Percentiles rank a stretch among this genome's conserved stretches.
Conservation (phyloP, 192 early-diverging fungal genomes). For the Mortierella hygrophila region DNA sequence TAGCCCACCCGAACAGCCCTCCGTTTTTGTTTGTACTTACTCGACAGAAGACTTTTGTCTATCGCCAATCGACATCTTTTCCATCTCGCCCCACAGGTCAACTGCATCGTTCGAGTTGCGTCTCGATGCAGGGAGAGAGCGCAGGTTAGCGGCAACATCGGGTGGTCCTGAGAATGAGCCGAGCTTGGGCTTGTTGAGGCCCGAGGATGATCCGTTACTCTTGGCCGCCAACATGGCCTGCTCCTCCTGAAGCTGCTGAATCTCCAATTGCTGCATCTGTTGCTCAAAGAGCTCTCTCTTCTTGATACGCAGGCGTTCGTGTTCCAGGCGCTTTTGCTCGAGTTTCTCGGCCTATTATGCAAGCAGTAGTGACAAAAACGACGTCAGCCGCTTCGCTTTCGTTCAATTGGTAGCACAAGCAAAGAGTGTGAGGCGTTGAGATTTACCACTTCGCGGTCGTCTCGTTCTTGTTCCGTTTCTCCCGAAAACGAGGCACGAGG, state of each 20-base stretch:
- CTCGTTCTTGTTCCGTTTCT: conserved; percentile 29
- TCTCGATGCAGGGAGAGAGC: conserved; percentile 76
- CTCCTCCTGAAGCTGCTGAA: conserved; percentile 62
- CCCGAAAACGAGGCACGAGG: not conserved
- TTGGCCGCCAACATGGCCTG: conserved; percentile 56
- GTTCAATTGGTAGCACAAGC: not conserved
- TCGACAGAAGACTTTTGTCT: conserved; percentile 51
- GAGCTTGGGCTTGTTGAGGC: conserved; percentile 34
- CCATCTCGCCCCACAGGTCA: conserved; percentile 52
- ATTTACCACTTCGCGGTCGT: conserved; percentile 46
- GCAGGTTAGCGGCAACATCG: conserved; percentile 31
- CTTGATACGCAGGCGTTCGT: conserved; percentile 58
- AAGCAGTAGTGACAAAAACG: not conserved
- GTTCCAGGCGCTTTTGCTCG: conserved; percentile 61
- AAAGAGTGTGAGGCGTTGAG: conserved; percentile 63
- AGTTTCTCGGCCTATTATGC: conserved; percentile 47
- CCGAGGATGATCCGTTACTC: conserved; percentile 43
- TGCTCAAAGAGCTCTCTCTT: conserved; percentile 60
- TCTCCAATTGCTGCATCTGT: conserved; percentile 63
- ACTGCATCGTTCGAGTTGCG: conserved; percentile 78
- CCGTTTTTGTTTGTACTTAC: conserved; percentile 19
- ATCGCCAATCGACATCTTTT: conserved; percentile 54
- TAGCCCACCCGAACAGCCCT: not conserved
- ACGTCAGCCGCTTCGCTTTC: not conserved
- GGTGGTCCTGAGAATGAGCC: conserved; percentile 35